Conservation (phyloP, 2,329 filamentous ascomycete genomes). For the Hypoxylon sp. region DNA sequence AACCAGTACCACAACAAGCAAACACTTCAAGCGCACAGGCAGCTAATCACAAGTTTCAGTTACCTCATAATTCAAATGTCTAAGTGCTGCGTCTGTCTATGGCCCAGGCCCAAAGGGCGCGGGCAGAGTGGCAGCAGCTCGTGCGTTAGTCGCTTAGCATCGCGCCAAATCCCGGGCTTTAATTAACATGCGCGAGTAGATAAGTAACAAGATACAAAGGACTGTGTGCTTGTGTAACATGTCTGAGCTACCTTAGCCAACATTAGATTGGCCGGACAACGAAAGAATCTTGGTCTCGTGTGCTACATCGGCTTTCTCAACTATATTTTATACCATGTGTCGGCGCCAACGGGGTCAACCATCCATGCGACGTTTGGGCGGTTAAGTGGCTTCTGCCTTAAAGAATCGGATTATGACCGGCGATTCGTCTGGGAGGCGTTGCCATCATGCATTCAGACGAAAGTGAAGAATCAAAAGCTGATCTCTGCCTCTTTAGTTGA, state of each 20-base stretch:
- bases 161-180: constrained; percentile 1
- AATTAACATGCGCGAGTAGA: background rate
- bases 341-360: constrained; percentile 15
- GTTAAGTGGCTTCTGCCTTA: background rate
- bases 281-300: background rate
- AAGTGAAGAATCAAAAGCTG: background rate
- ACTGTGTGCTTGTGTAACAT: constrained; percentile 10
- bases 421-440: background rate
- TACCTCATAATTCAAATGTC: background rate
- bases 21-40: constrained; percentile 19
- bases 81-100: background rate
- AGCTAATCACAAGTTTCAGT: constrained; percentile 10
- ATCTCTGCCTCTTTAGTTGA: background rate
- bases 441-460: background rate
- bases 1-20: constrained; percentile 20
- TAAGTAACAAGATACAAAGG: background rate
- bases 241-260: background rate
- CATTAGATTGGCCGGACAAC: background rate
- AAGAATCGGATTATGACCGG: background rate
- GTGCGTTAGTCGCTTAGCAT: background rate
- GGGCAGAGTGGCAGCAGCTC: background rate
- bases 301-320: background rate
- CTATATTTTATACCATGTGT: constrained; percentile 8
- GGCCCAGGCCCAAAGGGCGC: background rate
- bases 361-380: background rate